Percentiles rank a stretch among this genome's conserved stretches.
These are phyloP conservation scores for Candida sp. DNA, from an alignment of 1,139 yeast species.

Conservation along the genomic window DNA sequence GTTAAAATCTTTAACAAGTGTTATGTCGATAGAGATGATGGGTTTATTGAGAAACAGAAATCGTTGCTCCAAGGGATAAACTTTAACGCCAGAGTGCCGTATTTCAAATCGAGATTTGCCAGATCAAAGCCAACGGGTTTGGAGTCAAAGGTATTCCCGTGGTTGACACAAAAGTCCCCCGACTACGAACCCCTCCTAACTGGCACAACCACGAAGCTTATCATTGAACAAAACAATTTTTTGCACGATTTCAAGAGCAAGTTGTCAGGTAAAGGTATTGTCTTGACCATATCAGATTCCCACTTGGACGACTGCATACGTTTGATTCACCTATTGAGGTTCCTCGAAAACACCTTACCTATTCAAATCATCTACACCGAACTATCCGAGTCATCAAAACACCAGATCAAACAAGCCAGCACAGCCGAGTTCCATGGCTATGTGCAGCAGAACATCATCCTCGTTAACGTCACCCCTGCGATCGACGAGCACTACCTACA, in stretches of 20 bases:
- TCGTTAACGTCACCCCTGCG: slow-evolving; percentile 42
- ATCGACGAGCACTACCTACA: slow-evolving; percentile 26
- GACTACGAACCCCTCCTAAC: slow-evolving; percentile 15
- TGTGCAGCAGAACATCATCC: slow-evolving; percentile 43
- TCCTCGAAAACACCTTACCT: slow-evolving; percentile 33
- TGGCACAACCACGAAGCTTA: slow-evolving; percentile 2
- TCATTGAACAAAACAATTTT: slow-evolving; percentile 16
- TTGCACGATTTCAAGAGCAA: slow-evolving; percentile 21
- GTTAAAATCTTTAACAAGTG: slow-evolving; percentile 48
- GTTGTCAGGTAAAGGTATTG: slow-evolving; percentile 39
- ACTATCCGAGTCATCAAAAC: slow-evolving; percentile 25
- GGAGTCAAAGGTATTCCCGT: slow-evolving; percentile 26
- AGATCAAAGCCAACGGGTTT: neutral
- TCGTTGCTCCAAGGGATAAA: neutral
- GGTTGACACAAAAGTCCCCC: slow-evolving; percentile 29
- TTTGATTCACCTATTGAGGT: slow-evolving; percentile 31
- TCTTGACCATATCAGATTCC: slow-evolving; percentile 33
- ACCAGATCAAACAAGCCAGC: slow-evolving; percentile 25
- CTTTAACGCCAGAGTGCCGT: neutral
- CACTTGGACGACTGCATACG: slow-evolving; percentile 29
- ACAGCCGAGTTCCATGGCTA: slow-evolving; percentile 19
- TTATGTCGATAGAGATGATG: slow-evolving; percentile 25
- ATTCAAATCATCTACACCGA: slow-evolving; percentile 34
- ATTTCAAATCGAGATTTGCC: neutral
- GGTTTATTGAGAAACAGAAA: slow-evolving; percentile 3